Evolutionary conservation across 2,329 filamentous ascomycete genomes (phyloP).

Genomic region (Trichoderma sp.): DNA sequence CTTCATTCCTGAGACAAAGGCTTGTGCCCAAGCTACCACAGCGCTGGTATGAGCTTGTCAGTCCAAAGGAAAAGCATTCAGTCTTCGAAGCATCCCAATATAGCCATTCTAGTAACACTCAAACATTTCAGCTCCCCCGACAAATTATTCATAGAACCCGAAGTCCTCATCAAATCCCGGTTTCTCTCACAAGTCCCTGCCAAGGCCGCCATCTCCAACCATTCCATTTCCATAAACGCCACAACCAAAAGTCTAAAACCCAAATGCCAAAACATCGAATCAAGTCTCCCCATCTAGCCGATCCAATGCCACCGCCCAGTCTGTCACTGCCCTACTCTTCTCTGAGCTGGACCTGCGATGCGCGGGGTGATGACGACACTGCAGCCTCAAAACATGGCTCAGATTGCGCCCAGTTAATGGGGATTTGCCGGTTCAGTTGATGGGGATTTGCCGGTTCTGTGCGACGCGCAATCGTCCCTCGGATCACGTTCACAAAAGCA

Average conservation of each 20-base stretch:
- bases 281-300: neutral
- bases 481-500: neutral
- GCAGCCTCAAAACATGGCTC: neutral
- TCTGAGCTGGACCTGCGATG: neutral
- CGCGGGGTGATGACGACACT: constrained; percentile 11
- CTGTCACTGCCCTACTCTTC: constrained; percentile 1
- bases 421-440: neutral
- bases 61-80: neutral
- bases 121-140: neutral
- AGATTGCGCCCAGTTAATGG: neutral
- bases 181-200: neutral
- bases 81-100: neutral
- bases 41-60: neutral
- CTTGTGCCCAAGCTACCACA: neutral
- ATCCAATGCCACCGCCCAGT: constrained; percentile 4
- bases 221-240: neutral
- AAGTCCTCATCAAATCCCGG: neutral
- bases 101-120: neutral
- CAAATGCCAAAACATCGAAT: neutral
- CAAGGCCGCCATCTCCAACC: neutral
- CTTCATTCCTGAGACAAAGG: neutral
- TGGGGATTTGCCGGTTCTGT: neutral
- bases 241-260: neutral
- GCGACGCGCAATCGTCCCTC: neutral
- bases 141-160: no score